These are phyloP conservation scores for Fusarium vanettenii DNA, from an alignment of 2,329 filamentous ascomycete species.

Conservation along the genomic window DNA sequence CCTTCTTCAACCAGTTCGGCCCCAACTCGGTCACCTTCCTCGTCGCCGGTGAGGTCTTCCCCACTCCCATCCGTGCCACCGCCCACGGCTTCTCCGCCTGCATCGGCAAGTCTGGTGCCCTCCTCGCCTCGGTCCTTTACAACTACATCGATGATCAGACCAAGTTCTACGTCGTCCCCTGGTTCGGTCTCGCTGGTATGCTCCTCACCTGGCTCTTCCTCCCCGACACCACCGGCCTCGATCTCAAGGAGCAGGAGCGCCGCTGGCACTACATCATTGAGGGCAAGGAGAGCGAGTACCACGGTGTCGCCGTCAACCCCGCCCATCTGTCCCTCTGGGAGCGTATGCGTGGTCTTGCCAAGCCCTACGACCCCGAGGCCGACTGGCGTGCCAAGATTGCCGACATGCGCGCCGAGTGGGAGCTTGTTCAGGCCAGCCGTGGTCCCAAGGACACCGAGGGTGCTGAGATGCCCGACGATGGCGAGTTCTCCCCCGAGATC, in stretches of 20 bases:
- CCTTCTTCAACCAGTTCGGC: slow-evolving; percentile 99
- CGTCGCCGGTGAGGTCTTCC: slow-evolving; percentile 95
- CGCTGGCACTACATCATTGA: slow-evolving; percentile 89
- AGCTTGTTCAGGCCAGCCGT: slow-evolving; percentile 59
- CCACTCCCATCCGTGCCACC: slow-evolving; percentile 90
- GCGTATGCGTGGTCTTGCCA: slow-evolving; percentile 80
- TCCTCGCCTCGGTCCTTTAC: slow-evolving; percentile 89
- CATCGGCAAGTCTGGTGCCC: slow-evolving; percentile 87
- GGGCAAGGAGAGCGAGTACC: slow-evolving; percentile 84
- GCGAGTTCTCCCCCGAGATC: slow-evolving; percentile 65
- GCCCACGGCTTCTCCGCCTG: slow-evolving; percentile 97
- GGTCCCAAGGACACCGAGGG: slow-evolving; percentile 62
- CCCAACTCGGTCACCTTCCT: slow-evolving; percentile 98
- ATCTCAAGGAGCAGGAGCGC: slow-evolving; percentile 96
- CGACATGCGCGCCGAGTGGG: slow-evolving; percentile 79
- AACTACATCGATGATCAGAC: slow-evolving; percentile 89
- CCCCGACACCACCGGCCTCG: slow-evolving; percentile 95
- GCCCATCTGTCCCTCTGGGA: slow-evolving; percentile 92
- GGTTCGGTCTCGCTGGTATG: slow-evolving; percentile 92
- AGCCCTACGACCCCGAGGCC: slow-evolving; percentile 83
- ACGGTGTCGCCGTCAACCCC: slow-evolving; percentile 91
- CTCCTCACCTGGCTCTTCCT: slow-evolving; percentile 86
- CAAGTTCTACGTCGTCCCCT: slow-evolving; percentile 93
- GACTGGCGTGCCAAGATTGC: slow-evolving; percentile 88
- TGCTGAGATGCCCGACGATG: slow-evolving; percentile 54